Evolutionary conservation across 1,284 basidiomycete species (phyloP).

Genomic region (Clitocybe nebularis): DNA sequence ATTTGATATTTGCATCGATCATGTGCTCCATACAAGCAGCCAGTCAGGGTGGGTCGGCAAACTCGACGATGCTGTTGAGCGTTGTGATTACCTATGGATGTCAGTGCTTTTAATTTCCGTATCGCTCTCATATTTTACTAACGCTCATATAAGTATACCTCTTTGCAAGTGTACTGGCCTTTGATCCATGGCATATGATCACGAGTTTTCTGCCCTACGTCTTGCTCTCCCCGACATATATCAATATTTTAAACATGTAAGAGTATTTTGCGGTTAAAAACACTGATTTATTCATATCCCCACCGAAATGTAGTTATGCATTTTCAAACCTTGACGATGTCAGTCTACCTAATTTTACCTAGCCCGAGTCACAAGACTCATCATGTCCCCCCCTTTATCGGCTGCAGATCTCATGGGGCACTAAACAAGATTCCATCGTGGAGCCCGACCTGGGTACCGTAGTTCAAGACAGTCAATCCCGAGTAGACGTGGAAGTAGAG

Average conservation of each 20-base stretch:
- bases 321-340: slow-evolving; percentile 83
- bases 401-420: slow-evolving; percentile 81
- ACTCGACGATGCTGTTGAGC: slow-evolving; percentile 81
- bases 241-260: slow-evolving; percentile 84
- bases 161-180: slow-evolving; percentile 76
- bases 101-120: slow-evolving; percentile 28
- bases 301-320: slow-evolving; percentile 50
- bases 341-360: slow-evolving; percentile 19
- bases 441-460: slow-evolving; percentile 80
- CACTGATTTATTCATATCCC: slow-evolving; percentile 4
- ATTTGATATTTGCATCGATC: slow-evolving; percentile 75
- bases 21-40: slow-evolving; percentile 73
- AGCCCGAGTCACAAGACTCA: neutral
- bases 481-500: slow-evolving; percentile 88
- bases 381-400: neutral
- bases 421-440: slow-evolving; percentile 72
- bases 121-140: neutral
- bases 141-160: slow-evolving; percentile 54
- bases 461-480: slow-evolving; percentile 70
- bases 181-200: slow-evolving; percentile 92
- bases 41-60: slow-evolving; percentile 57
- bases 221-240: slow-evolving; percentile 83
- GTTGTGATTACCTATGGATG: slow-evolving; percentile 84
- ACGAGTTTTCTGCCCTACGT: slow-evolving; percentile 91
- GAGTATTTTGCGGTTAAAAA: slow-evolving; percentile 26